Evolutionary conservation across 331 rosid genomes (phyloP), one percentile per base, ranked within the genome.

Genomic region (Acacia concinna): DNA sequence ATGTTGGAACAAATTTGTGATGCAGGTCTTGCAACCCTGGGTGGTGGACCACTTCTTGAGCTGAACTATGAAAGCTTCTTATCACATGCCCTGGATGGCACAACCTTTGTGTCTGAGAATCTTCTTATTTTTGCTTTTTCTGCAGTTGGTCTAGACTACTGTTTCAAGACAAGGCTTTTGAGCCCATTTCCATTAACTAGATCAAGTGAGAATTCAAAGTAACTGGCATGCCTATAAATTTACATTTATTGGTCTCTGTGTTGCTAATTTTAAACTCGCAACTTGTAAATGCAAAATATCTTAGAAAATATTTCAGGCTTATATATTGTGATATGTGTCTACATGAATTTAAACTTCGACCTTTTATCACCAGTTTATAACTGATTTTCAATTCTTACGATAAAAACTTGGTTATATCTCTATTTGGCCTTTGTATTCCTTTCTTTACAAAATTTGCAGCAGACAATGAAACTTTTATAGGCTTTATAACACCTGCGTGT

Each of bases 21-120:
- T 85, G 88, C 92, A 92, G 98, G 98, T 80, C 96, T 95, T 71
- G 96, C 84, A 65, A 88, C 84, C 20, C 75, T 92, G 28, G 83
- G 86, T 37, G 91, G 88, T 31, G 93, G 91, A 83, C 80, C 83
- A 14, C 84, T 89, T 80, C 74, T 87, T 81, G 88, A 92, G 49
- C 78, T 85, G 25, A 87, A 75, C 84, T 27, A 65, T 1, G 87
- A 81, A 73, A 95, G 98, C 86, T 82, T 92, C 73, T 44, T 84
- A 57, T 85, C 91, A 32, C 93, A 88, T 83, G 94, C 88, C 46
- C 56, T 68, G 54, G 81, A 91, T 75, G 97, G 93, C 72, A 87
- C 96, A 67, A 68, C 88, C 57, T 88, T 52, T 77, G 89, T 90
- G 30, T 87, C 85, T 30, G 85, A 91, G 84, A 90, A 84, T 85